Conservation (phyloP, 495 filamentous ascomycete genomes). For the Sphaerosporella brunnea region DNA sequence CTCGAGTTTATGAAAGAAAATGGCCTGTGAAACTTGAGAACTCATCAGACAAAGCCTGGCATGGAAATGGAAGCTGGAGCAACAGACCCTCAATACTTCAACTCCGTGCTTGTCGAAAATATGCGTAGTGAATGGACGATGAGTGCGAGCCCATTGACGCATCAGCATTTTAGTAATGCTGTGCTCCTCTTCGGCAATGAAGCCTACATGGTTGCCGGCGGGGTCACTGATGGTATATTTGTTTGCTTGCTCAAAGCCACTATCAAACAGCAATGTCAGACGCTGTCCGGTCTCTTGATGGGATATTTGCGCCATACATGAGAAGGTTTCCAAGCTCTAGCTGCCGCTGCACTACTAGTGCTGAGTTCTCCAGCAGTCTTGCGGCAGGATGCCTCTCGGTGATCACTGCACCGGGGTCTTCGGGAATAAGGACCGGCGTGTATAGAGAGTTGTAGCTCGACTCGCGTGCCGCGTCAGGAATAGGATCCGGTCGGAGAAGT, state of each 20-base stretch:
- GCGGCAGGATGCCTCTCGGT: conserved; percentile 44
- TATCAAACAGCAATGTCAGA: no score
- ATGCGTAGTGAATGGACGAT: conserved; percentile 51
- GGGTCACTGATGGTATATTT: conserved; percentile 56
- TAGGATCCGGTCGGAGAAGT: neutral
- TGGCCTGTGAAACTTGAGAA: conserved; percentile 44
- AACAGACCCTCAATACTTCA: conserved; percentile 40
- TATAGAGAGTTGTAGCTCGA: conserved; percentile 19
- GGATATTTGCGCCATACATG: conserved; percentile 29
- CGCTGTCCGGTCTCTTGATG: no score
- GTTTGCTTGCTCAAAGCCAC: conserved; percentile 56
- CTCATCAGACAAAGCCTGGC: conserved; percentile 12
- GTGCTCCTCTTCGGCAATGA: conserved; percentile 49
- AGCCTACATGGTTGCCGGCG: conserved; percentile 49
- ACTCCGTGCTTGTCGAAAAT: conserved; percentile 48
- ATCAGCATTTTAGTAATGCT: conserved; percentile 41
- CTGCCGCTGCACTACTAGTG: conserved; percentile 47
- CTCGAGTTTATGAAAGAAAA: conserved; percentile 50
- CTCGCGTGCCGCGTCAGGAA: neutral
- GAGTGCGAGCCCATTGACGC: conserved; percentile 47
- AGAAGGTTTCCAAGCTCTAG: conserved; percentile 55
- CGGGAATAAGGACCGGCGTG: conserved; percentile 33
- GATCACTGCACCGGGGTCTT: conserved; percentile 42
- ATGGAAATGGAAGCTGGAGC: neutral
- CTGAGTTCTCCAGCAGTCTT: conserved; percentile 41